A percentile compares a stretch with the other conserved stretches of the same genome.
These are phyloP conservation scores for Thymus quinquecostatus DNA, from an alignment of 257 asterid genomes.

Conservation along the genomic window DNA sequence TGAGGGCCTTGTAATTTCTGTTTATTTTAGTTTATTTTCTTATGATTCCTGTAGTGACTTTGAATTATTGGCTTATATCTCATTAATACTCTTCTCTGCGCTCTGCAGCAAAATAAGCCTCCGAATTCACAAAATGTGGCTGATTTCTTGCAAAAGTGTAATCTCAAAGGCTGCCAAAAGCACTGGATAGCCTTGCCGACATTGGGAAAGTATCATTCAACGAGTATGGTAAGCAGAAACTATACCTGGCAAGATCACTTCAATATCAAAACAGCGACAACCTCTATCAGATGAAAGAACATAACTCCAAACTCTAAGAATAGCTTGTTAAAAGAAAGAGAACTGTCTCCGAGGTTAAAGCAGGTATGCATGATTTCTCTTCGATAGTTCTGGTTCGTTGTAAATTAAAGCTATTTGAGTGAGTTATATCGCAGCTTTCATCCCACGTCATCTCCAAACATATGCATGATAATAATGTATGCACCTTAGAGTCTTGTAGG, in stretches of 20 bases:
- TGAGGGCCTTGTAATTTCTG: neutral
- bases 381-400: neutral
- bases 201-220: conserved; percentile 50
- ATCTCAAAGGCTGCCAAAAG: conserved; percentile 52
- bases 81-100: neutral
- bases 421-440: conserved; percentile 14
- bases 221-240: conserved; percentile 97
- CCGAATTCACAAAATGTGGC: conserved; percentile 49
- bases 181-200: conserved; percentile 49
- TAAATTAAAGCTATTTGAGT: neutral
- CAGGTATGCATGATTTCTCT: conserved; percentile 51
- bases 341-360: conserved; percentile 65
- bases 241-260: conserved; percentile 97
- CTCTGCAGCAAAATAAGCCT: conserved; percentile 50
- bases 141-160: conserved; percentile 50
- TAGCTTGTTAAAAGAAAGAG: conserved; percentile 57
- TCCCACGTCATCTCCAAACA: neutral
- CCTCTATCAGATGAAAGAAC: conserved; percentile 83
- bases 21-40: neutral
- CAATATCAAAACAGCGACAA: conserved; percentile 81
- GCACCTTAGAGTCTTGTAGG: neutral
- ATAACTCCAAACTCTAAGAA: conserved; percentile 71
- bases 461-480: neutral
- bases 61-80: neutral
- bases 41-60: neutral